These are phyloP conservation scores for Neoboletus brunneissimus DNA, from an alignment of 768 basidiomycete species.

Conservation along the genomic window DNA sequence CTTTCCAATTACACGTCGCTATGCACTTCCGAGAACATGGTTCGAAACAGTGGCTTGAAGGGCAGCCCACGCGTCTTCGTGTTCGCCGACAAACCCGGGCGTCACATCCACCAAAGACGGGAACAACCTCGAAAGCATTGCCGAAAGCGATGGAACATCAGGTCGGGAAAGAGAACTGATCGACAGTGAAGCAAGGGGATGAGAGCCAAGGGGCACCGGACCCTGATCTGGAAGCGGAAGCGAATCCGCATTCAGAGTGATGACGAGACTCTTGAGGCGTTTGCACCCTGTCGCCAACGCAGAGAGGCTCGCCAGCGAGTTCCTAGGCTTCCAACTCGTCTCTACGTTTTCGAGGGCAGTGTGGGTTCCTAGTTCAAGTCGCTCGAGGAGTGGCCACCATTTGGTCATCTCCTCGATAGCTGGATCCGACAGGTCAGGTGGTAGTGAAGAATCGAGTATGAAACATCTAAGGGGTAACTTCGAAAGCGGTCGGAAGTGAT, in stretches of 20 bases:
- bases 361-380: slow-evolving; percentile 40
- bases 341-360: slow-evolving; percentile 25
- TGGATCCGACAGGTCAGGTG: slow-evolving; percentile 37
- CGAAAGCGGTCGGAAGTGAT: slow-evolving; percentile 36
- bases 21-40: background rate
- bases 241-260: slow-evolving; percentile 15
- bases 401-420: slow-evolving; percentile 37
- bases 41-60: slow-evolving; percentile 11
- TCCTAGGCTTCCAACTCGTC: slow-evolving; percentile 17
- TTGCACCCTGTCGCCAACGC: slow-evolving; percentile 18
- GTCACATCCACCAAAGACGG: slow-evolving; percentile 38
- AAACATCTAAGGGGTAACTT: slow-evolving; percentile 36
- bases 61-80: slow-evolving; percentile 32
- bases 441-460: slow-evolving; percentile 40
- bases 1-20: background rate
- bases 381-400: slow-evolving; percentile 46
- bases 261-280: slow-evolving; percentile 16
- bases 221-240: background rate
- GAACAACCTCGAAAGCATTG: slow-evolving; percentile 37
- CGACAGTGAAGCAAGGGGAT: slow-evolving; percentile 34
- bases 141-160: slow-evolving; percentile 28
- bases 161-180: slow-evolving; percentile 34
- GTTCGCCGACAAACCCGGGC: slow-evolving; percentile 30
- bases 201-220: background rate
- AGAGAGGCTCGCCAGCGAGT: slow-evolving; percentile 17